These are phyloP conservation scores for Chalaropsis ovoidea DNA, from an alignment of 2,329 filamentous ascomycete species.

Conservation along the genomic window DNA sequence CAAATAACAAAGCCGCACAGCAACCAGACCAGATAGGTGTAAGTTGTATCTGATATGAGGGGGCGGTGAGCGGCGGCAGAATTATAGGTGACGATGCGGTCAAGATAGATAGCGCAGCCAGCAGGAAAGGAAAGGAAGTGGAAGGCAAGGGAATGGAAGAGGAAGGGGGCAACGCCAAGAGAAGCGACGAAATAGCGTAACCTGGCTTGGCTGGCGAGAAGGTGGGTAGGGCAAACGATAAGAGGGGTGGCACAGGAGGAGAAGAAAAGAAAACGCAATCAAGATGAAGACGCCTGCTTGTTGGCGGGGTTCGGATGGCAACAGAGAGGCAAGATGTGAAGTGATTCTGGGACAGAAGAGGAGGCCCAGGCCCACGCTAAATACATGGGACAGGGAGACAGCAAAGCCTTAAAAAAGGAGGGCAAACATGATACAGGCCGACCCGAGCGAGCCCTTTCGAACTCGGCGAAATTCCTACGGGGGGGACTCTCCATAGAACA, in stretches of 20 bases:
- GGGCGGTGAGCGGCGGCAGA: slow-evolving; percentile 14
- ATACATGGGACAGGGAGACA: not conserved
- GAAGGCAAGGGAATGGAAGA: not conserved
- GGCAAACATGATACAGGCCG: not conserved
- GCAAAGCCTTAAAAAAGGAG: not conserved
- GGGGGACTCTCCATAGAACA: not conserved
- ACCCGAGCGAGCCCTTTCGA: not conserved
- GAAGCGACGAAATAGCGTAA: not conserved
- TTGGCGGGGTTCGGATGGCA: not conserved
- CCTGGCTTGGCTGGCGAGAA: not conserved
- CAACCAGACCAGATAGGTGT: slow-evolving; percentile 3
- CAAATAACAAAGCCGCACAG: slow-evolving; percentile 11
- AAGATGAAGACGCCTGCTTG: not conserved
- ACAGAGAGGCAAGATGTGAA: slow-evolving; percentile 1
- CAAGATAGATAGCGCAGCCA: not conserved
- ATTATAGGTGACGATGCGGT: slow-evolving; percentile 7
- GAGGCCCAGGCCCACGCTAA: slow-evolving; percentile 3
- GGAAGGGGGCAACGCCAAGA: not conserved
- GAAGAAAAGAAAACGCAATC: not conserved
- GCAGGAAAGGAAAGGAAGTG: not conserved
- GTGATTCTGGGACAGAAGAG: not conserved
- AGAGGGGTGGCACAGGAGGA: not conserved
- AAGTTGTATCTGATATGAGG: slow-evolving; percentile 10
- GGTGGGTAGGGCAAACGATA: slow-evolving; percentile 1
- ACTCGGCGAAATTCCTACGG: slow-evolving; percentile 7